Percentiles rank a stretch among this genome's conserved stretches.
phyloP scores from a whole-genome alignment of 768 basidiomycete genomes.

The Tephrocybe rancida region DNA sequence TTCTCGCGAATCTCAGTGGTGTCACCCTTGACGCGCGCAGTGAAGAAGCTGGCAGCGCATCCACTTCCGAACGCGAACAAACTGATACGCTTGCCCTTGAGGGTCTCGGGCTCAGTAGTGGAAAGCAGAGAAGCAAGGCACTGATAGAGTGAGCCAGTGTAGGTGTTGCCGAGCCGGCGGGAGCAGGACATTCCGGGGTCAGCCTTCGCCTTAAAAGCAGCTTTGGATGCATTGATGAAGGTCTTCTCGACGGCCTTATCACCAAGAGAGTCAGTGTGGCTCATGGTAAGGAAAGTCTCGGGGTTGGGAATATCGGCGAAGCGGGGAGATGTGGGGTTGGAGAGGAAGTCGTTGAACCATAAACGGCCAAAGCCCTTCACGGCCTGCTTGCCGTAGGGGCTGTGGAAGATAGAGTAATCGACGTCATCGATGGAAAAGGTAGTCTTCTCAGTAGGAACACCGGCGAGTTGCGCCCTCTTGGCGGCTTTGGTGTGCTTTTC shows the following conservation, averaged over 20 bases:
- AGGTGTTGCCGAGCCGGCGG: conserved; percentile 95
- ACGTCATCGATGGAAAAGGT: conserved; percentile 79
- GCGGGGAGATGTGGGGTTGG: conserved; percentile 66
- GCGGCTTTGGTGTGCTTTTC: conserved; percentile 74
- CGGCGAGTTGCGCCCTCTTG: conserved; percentile 46
- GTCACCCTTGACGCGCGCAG: conserved; percentile 84
- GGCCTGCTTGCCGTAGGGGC: conserved; percentile 98
- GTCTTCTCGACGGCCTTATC: conserved; percentile 97
- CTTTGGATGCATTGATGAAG: conserved; percentile 80
- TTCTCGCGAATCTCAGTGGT: conserved; percentile 79
- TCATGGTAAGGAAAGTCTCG: conserved; percentile 65
- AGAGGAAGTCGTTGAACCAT: conserved; percentile 90
- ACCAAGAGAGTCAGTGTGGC: conserved; percentile 76
- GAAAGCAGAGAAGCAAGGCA: conserved; percentile 89
- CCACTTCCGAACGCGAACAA: conserved; percentile 98
- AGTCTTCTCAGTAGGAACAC: conserved; percentile 41
- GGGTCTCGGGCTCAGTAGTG: conserved; percentile 65
- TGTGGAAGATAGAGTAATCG: conserved; percentile 96
- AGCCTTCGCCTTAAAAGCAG: conserved; percentile 73
- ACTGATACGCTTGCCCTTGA: conserved; percentile 83
- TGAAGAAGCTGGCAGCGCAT: conserved; percentile 94
- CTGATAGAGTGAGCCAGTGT: conserved; percentile 95
- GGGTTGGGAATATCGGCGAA: conserved; percentile 74
- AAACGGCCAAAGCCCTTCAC: conserved; percentile 96
- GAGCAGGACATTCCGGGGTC: conserved; percentile 87